Evolutionary conservation across 345 rosid species (phyloP).

Genomic region (Raphanus raphanistrum): DNA sequence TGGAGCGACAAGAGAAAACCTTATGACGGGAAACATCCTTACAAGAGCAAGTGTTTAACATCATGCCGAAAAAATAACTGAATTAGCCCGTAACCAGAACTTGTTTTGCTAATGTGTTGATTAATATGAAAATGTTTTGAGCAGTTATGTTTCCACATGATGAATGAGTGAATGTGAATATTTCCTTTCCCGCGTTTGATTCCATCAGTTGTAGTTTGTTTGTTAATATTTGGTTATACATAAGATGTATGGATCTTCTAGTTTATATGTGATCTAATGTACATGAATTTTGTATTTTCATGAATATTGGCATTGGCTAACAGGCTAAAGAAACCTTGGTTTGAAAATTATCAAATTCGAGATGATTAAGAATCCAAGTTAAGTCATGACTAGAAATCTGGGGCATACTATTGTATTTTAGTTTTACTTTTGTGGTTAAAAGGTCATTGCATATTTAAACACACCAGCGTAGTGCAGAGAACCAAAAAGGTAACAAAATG

Average conservation of each 20-base stretch:
- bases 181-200: background rate
- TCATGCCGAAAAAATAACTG: background rate
- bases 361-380: background rate
- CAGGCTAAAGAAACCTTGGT: too few relatives aligned
- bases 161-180: background rate
- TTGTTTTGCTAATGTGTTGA: background rate
- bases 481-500: background rate
- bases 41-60: background rate
- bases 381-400: background rate
- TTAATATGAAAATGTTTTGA: background rate
- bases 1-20: background rate
- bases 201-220: background rate
- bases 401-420: background rate
- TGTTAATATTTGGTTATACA: background rate
- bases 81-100: background rate
- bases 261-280: background rate
- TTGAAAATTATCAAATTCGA: background rate
- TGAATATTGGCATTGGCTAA: background rate
- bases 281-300: background rate
- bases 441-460: background rate
- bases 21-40: background rate
- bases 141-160: background rate
- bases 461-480: background rate
- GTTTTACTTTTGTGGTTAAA: background rate
- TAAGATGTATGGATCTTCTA: background rate